Evolutionary conservation across 306 rosid species (phyloP), one percentile per base, ranked within the genome.

Genomic region (Vigna trinervia): DNA sequence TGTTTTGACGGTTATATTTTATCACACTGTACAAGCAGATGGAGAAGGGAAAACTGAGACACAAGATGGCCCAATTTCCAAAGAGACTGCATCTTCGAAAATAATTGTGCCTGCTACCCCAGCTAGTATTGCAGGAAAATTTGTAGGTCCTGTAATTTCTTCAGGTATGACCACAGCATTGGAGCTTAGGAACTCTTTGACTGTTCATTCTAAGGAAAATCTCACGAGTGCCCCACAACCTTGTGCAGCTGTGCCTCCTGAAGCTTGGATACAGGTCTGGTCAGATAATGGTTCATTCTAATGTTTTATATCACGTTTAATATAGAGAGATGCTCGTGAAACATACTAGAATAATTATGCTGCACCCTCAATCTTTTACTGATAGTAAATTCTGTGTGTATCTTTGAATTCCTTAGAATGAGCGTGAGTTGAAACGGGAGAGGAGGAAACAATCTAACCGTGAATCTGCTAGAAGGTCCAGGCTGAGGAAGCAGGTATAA

Each of bases 391-490:
- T 82, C n/a, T 56, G 36, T 82, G 71, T 17, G n/a, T 53, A 36
- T 81, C 47, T 57, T 56, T 81, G 72, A 85, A 75, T 75, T 78
- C 70, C 20, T 6, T 83, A 95, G 99, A 89, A 86, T 84, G 97
- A 95, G 6, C 86, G 95, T 28, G 99, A 95, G 83, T 81, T 87
- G 34, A 95, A 95, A 85, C 90, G 97, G 12, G 99, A 95, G 85
- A 89, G 87, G 87, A 88, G 99, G 85, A 95, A 95, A 86, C 99
- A 95, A 82, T 95, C 99, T 1, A 95, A 95, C 76, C 89, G 99
- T 47, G 99, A 95, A 84, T 95, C 99, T 61, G 99, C 99, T 74
- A 88, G 99, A 87, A 87, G 99, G 78, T 95, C 99, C 26, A 92
- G 99, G 85, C 80, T 95, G 82, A 90, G 99, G 89, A 95, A 92